These are phyloP conservation scores for Talaromyces marneffei DNA, from an alignment of 2,329 filamentous ascomycete genomes.

Conservation along the genomic window DNA sequence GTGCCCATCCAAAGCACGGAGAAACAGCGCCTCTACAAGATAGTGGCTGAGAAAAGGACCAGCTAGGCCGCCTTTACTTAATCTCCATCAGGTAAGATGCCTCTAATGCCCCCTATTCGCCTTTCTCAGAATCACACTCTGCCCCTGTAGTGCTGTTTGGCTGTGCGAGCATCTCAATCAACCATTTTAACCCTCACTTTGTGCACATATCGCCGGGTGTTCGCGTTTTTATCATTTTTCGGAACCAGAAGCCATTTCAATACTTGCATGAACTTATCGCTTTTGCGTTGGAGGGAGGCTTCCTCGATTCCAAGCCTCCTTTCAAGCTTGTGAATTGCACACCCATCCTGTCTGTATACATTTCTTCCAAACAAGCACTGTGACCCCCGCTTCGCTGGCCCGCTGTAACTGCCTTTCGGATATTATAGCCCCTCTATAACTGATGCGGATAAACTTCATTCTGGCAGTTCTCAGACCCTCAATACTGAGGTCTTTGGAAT, in stretches of 20 bases:
- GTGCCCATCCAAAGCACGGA: background rate
- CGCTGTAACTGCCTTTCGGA: background rate
- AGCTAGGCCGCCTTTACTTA: background rate
- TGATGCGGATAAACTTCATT: background rate
- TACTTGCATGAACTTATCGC: background rate
- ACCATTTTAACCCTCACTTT: constrained; percentile 1
- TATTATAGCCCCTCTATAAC: background rate
- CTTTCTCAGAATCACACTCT: background rate
- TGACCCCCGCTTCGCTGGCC: constrained; percentile 7
- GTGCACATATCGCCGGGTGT: background rate
- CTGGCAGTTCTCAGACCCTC: background rate
- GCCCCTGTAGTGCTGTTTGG: constrained; percentile 1
- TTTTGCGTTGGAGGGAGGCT: background rate
- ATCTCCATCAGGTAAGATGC: constrained; percentile 4
- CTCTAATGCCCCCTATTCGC: background rate
- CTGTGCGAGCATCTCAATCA: constrained; percentile 3
- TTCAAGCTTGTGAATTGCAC: background rate
- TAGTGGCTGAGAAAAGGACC: constrained; percentile 7
- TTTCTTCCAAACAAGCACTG: background rate
- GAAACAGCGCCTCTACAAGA: background rate
- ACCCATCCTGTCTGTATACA: background rate
- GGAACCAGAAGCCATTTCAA: background rate
- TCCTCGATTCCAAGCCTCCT: background rate
- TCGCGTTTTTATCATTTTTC: background rate
- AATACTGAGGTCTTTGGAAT: background rate